Evolutionary conservation across 1,284 basidiomycete genomes (phyloP), one percentile per base, ranked within the genome.

Genomic region (Papiliotrema fonsecae): DNA sequence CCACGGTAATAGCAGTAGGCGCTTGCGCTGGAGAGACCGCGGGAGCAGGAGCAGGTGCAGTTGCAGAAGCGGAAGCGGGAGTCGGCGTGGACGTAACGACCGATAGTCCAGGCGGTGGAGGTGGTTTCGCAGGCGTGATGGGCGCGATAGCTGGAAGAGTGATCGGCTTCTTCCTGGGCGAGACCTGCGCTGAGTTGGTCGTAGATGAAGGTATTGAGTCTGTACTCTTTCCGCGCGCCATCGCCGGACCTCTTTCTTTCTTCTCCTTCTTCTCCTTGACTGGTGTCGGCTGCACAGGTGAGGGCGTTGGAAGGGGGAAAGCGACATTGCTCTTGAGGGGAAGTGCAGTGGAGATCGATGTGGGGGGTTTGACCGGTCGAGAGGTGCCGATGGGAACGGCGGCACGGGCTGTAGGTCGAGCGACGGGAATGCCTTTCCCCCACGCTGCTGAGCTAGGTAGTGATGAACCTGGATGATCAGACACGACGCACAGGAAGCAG

Each of bases 391-490:
- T 61, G 14, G 54, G 54, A n/a, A 52, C 55, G 6, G 56, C 41
- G 14, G 53, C 47, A 19, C 50, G 52, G 51, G 80, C 79, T 6
- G 81, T 22, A 28, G 49, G 44, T 37, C 55, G 50, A 39, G 48
- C 45, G 6, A 45, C 44, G n/a, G 44, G 39, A 22, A 61, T 48
- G 25, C 51, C 53, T 49, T 67, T 69, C 19, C 62, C 90, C 89
- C 89, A 94, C 24, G 86, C 84, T 11, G 90, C 88, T 10, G 83
- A 82, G 49, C 86, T 83, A 31, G 89, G 90, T 39, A 93, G 76
- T 42, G 81, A 82, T 58, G 73, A 70, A 60, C 75, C 65, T 68
- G 64, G 42, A 56, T 40, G 40, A 60, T 49, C 47, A 42, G 45
- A 57, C 10, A n/a, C 45, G 45, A 42, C 21, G 28, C 32, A 25